phyloP scores from a whole-genome alignment of 1,284 basidiomycete genomes.

The Cutaneotrichosporon sp. region DNA sequence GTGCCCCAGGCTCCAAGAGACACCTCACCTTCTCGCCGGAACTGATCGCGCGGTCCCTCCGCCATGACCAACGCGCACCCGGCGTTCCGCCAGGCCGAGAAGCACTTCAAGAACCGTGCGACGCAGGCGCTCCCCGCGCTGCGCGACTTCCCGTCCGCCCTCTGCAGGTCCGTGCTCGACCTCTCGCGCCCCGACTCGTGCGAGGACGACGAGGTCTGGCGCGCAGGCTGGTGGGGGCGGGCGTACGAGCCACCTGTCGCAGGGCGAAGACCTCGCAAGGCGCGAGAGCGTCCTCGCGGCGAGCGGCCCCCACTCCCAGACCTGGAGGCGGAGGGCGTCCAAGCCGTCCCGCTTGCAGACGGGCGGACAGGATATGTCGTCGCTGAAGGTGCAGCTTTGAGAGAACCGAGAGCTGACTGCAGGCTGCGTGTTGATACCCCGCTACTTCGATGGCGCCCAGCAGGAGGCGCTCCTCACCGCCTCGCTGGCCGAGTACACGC shows the following conservation, averaged over 20 bases:
- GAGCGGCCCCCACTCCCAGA: conserved; percentile 31
- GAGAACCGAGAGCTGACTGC: neutral
- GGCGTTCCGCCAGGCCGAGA: conserved; percentile 49
- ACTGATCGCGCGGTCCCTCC: neutral
- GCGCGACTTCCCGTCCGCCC: conserved; percentile 16
- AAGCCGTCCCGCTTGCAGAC: conserved; percentile 24
- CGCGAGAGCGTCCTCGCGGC: conserved; percentile 33
- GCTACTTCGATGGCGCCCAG: conserved; percentile 62
- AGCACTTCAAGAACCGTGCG: conserved; percentile 52
- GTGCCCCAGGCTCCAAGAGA: neutral
- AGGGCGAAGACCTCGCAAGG: conserved; percentile 21
- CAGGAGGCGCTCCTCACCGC: conserved; percentile 70
- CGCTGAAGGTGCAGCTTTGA: conserved; percentile 34
- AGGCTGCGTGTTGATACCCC: conserved; percentile 81
- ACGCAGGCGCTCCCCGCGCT: conserved; percentile 35
- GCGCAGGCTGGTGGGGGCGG: conserved; percentile 48
- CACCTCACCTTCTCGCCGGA: neutral
- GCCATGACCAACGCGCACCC: conserved; percentile 25
- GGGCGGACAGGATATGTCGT: conserved; percentile 43
- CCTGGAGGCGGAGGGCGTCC: conserved; percentile 18
- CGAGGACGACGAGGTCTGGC: conserved; percentile 45
- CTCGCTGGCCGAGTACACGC: conserved; percentile 72
- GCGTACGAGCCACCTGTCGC: conserved; percentile 11
- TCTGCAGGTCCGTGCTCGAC: conserved; percentile 37
- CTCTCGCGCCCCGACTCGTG: conserved; percentile 36